phyloP scores from a whole-genome alignment of 208 protist species.

The Acanthamoeba castellanii region DNA sequence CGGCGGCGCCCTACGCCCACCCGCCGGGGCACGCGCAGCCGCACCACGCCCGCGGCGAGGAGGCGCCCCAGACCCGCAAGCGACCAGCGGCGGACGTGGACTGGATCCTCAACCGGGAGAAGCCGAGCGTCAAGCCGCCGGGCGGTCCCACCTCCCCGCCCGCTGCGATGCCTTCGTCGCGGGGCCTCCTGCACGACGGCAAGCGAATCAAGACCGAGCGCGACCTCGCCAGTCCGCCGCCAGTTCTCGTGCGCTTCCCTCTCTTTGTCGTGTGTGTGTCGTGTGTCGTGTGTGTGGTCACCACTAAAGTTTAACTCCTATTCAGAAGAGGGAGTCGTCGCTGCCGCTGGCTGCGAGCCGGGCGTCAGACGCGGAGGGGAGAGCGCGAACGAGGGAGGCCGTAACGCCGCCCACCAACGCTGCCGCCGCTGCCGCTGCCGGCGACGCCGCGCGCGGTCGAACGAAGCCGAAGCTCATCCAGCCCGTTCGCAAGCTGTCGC shows the following conservation, averaged over 20 bases:
- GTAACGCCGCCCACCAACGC: no score
- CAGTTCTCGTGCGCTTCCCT: neutral
- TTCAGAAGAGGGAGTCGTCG: constrained; percentile 14
- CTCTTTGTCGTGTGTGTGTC: neutral
- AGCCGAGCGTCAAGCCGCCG: neutral
- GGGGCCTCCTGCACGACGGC: neutral
- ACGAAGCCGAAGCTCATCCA: constrained; percentile 24
- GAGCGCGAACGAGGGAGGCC: no score
- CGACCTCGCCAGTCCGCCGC: neutral
- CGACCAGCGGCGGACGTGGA: constrained; percentile 21
- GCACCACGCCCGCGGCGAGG: neutral
- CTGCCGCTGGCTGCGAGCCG: neutral
- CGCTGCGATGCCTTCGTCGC: neutral
- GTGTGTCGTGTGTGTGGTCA: neutral
- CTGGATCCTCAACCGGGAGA: constrained; percentile 67
- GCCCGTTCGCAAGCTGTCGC: neutral
- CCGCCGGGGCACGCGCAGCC: no score
- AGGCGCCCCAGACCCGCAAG: neutral
- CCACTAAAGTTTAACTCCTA: neutral
- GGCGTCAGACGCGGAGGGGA: neutral
- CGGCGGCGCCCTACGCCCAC: neutral
- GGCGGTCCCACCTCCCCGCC: neutral
- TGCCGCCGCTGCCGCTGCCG: no score
- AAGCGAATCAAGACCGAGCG: neutral
- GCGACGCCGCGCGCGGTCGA: no score